Evolutionary conservation across 257 asterid genomes (phyloP).

Genomic region (Scutellaria galericulata): DNA sequence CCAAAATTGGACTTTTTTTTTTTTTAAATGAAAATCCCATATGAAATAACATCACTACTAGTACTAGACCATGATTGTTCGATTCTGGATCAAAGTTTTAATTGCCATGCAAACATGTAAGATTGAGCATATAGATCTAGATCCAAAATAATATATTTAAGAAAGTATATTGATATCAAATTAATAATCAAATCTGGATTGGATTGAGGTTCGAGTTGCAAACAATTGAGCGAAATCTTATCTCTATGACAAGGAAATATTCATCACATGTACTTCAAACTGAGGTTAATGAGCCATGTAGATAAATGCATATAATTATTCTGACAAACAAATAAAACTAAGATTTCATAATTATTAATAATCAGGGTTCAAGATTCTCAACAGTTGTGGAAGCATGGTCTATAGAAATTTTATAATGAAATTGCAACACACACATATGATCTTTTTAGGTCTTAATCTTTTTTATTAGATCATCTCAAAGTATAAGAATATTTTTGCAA

Average conservation of each 20-base stretch:
- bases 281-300: neutral
- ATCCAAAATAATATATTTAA: neutral
- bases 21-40: too few relatives aligned
- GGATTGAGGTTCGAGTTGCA: neutral
- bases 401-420: too few relatives aligned
- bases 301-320: conserved; percentile 5
- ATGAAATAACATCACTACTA: neutral
- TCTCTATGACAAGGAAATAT: conserved; percentile 17
- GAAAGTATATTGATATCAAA: neutral
- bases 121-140: conserved; percentile 11
- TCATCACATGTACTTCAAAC: neutral
- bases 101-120: neutral
- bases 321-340: neutral
- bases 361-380: neutral
- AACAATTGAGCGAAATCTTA: neutral
- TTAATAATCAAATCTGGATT: neutral
- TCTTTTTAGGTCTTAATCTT: too few relatives aligned
- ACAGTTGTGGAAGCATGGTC: neutral
- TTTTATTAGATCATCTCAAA: too few relatives aligned
- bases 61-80: neutral
- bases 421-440: too few relatives aligned
- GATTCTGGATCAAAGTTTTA: neutral
- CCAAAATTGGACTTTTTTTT: neutral
- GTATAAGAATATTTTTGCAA: too few relatives aligned
- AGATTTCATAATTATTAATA: neutral